Evolutionary conservation across 2,329 filamentous ascomycete species (phyloP), one percentile per base, ranked within the genome.

Genomic region (Trichoderma endophyticum): DNA sequence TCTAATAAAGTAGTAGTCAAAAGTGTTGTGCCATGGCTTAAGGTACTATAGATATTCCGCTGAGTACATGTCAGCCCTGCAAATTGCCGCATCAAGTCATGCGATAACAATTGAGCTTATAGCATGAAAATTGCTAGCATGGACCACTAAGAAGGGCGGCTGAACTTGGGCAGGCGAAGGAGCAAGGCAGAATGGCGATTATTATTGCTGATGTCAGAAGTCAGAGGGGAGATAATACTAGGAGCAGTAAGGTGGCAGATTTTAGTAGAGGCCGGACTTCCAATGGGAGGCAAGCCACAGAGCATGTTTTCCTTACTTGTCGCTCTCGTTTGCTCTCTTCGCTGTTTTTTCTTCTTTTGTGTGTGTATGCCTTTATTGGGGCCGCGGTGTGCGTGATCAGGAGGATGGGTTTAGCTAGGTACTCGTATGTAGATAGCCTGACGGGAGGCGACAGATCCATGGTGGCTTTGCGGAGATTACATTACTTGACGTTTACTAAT

Each of bases 181-280:
- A 30, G 39, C 39, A 61, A 62, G 67, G 67, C 67, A 62, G 56
- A 70, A 30, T 70, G 56, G 39, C 28, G 28, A 34, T 48, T 48
- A n/a, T 26, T 18, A 26, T 56, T 67, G 43, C 67, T 54, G 30
- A 70, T 70, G 67, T 70, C 67, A 70, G 67, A 67, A 67, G 21
- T 30, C 21, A 56, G 30, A 67, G 51, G n/a, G 26, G 32, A 43
- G 24, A 60, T 62, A n/a, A 48, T 61, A 6, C n/a, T 51, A 48
- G 34, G 43, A 60, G 62, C 32, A 71, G 43, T 30, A 67, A 39
- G 32, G 64, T 11, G 54, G 51, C 64, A 28, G 24, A 59, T 43
- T 18, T 60, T 43, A 39, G 51, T 26, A 43, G 24, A 62, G n/a
- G 9, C 32, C 18, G n/a, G 39, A 24, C 54, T 60, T 48, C 34